Evolutionary conservation across 2,329 filamentous ascomycete genomes (phyloP), one percentile per base, ranked within the genome.

Genomic region (Pseudocercospora pini-densiflorae): DNA sequence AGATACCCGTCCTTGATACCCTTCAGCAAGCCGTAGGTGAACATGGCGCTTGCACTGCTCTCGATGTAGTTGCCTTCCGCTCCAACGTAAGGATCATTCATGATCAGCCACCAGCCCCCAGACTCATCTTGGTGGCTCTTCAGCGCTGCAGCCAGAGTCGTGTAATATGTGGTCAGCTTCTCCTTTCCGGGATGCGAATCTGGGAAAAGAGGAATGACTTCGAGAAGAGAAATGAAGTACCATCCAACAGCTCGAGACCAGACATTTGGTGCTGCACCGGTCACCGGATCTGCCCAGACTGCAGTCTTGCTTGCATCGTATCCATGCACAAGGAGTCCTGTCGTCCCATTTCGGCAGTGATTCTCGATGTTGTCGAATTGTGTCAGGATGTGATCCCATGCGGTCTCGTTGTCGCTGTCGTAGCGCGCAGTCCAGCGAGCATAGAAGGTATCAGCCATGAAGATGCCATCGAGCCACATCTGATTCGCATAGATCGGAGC

Each of bases 1-100:
- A 81, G 67, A 24, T 80, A 75, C 0, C 82, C 82, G 10, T 81
- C 59, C 31, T 78, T 70, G 16, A 79, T 76, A 0, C 83, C 86
- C 68, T 81, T 83, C 9, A 87, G 73, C 67, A 86, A 75, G 0
- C 84, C 82, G 62, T 85, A 87, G 0, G 82, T 79, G 72, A 88
- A 88, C 83, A 89, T 87, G 2, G 84, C 85, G 8, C 83, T 84
- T 10, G 82, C 85, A 60, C 84, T 87, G 45, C 83, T 85, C 79
- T 89, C 87, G 43, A 89, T 81, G 72, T 88, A 89, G 72, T 89
- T 89, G 19, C 68, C 68, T 54, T 57, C 68, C 71, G 0, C 79
- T 5, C 68, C 81, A 0, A 81, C 80, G 53, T 83, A 81, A 86
- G 89, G 80, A 51, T 83, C 80, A 64, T 81, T 81, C 78, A 88